phyloP scores from a whole-genome alignment of 371 early-diverging fungal species.

The Blastocladiella emersonii region DNA sequence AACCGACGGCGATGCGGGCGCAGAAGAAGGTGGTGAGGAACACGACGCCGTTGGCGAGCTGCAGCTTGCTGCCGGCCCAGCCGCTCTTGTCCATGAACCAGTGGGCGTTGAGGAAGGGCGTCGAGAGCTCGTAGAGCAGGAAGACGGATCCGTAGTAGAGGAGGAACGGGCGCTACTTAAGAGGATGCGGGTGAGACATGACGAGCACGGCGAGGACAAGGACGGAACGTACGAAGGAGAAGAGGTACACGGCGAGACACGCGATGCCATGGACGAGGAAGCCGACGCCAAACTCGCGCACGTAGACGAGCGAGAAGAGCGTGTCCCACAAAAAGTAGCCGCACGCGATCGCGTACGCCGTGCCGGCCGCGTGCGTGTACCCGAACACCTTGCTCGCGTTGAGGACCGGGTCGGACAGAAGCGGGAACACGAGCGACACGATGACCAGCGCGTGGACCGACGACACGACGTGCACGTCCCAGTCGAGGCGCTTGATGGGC shows the following conservation, averaged over 20 bases:
- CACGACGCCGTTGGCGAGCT: slow-evolving; percentile 63
- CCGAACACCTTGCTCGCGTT: slow-evolving; percentile 56
- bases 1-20: slow-evolving; percentile 65
- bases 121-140: slow-evolving; percentile 79
- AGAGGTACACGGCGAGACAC: slow-evolving; percentile 58
- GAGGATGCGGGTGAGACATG: not conserved
- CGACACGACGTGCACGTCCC: slow-evolving; percentile 58
- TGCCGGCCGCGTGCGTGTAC: slow-evolving; percentile 49
- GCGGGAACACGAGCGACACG: slow-evolving; percentile 38
- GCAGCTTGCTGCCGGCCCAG: slow-evolving; percentile 42
- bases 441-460: slow-evolving; percentile 41
- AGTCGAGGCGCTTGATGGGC: slow-evolving; percentile 31
- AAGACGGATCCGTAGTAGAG: slow-evolving; percentile 76
- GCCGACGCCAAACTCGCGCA: slow-evolving; percentile 53
- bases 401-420: slow-evolving; percentile 48
- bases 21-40: slow-evolving; percentile 57
- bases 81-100: slow-evolving; percentile 61
- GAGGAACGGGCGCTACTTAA: slow-evolving; percentile 55
- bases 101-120: slow-evolving; percentile 81
- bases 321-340: slow-evolving; percentile 91
- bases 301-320: slow-evolving; percentile 46
- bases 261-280: slow-evolving; percentile 73
- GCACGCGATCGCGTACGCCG: slow-evolving; percentile 64
- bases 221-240: slow-evolving; percentile 48
- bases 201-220: not conserved